Conservation (phyloP, 192 early-diverging fungal genomes). For the Coemansia sp. region DNA sequence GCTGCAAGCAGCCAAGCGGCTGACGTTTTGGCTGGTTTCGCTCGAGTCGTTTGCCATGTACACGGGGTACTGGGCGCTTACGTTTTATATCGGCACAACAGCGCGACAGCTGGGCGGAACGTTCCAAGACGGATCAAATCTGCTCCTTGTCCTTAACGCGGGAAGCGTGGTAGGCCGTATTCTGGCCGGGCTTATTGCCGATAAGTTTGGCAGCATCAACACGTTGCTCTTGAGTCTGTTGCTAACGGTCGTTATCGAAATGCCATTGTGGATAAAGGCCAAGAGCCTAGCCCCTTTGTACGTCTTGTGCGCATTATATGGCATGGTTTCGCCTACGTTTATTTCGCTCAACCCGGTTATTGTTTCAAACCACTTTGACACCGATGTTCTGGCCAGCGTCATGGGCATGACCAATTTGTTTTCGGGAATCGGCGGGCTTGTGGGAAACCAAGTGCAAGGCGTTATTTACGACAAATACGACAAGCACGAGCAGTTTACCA, state of each 20-base stretch:
- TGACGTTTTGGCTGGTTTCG: conserved; percentile 37
- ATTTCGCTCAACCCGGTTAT: conserved; percentile 49
- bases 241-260: conserved; percentile 28
- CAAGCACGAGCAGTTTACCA: conserved; percentile 33
- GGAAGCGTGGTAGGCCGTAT: conserved; percentile 34
- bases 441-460: conserved; percentile 43
- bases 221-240: conserved; percentile 27
- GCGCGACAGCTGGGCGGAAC: conserved; percentile 29
- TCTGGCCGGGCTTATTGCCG: conserved; percentile 36
- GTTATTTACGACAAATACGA: conserved; percentile 50
- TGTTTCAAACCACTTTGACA: conserved; percentile 30
- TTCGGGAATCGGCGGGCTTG: conserved; percentile 36
- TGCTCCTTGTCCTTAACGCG: conserved; percentile 43
- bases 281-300: conserved; percentile 28
- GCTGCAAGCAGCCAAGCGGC: conserved; percentile 16
- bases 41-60: conserved; percentile 37
- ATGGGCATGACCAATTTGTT: conserved; percentile 48
- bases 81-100: conserved; percentile 38
- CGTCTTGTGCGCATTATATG: conserved; percentile 36
- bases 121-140: conserved; percentile 26
- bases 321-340: conserved; percentile 45
- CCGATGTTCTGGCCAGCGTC: conserved; percentile 32
- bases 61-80: conserved; percentile 52
- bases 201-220: conserved; percentile 37
- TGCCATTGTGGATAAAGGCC: conserved; percentile 47